These are phyloP conservation scores for Rosellinia necatrix DNA, from an alignment of 2,329 filamentous ascomycete genomes.

Conservation along the genomic window DNA sequence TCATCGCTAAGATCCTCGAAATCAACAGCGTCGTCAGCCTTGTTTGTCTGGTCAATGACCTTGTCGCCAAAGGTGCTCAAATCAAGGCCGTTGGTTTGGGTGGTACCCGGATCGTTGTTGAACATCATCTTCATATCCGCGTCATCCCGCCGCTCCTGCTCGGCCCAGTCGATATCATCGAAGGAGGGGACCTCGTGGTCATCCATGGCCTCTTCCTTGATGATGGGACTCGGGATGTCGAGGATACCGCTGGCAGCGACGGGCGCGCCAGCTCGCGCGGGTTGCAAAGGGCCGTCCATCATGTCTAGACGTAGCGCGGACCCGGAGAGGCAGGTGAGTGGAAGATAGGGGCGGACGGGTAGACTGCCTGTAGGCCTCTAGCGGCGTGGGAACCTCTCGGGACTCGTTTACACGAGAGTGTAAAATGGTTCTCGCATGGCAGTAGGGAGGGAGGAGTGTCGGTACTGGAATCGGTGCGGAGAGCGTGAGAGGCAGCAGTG, in stretches of 20 bases:
- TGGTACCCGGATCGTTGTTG: conserved; percentile 53
- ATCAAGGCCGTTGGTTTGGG: conserved; percentile 51
- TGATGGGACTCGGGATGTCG: conserved; percentile 25
- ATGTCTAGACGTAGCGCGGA: neutral
- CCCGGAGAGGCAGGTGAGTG: neutral
- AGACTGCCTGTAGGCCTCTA: neutral
- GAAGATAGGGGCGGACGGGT: neutral
- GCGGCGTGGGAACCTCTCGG: conserved; percentile 2
- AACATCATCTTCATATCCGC: conserved; percentile 49
- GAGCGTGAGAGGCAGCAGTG: neutral
- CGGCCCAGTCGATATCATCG: conserved; percentile 37
- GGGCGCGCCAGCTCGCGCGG: conserved; percentile 18
- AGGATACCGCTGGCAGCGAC: conserved; percentile 21
- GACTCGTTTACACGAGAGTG: conserved; percentile 19
- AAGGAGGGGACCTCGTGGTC: conserved; percentile 30
- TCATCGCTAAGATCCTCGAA: conserved; percentile 91
- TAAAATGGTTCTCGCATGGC: conserved; percentile 22
- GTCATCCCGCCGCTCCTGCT: conserved; percentile 39
- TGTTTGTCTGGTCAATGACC: conserved; percentile 69
- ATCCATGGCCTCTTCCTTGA: conserved; percentile 37
- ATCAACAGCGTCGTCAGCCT: conserved; percentile 90
- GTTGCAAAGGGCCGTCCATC: conserved; percentile 17
- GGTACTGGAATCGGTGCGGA: neutral
- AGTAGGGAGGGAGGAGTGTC: neutral
- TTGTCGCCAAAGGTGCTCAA: conserved; percentile 41